A percentile compares a stretch with the other conserved stretches of the same genome.
Evolutionary conservation across 1,139 yeast genomes (phyloP).

Genomic region (Hemisphaericaspora lyxosophila): DNA sequence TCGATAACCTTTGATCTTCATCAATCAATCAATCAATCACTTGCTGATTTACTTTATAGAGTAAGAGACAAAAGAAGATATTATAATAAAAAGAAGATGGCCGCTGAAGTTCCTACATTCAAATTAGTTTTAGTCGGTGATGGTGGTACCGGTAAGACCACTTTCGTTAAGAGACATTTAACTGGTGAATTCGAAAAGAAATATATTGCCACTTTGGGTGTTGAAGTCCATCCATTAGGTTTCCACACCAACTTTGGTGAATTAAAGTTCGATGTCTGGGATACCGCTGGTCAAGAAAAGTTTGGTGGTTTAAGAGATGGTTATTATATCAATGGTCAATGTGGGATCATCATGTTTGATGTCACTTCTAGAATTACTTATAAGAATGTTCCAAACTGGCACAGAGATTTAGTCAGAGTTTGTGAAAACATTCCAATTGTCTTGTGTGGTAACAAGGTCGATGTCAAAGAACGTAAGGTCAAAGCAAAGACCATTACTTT

Average conservation of each 20-base stretch:
- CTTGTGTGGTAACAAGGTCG: constrained; percentile 99
- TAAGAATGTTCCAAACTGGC: constrained; percentile 99
- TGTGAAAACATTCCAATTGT: constrained; percentile 99
- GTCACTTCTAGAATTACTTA: constrained; percentile 99
- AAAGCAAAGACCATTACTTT: constrained; percentile 99
- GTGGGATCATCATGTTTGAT: constrained; percentile 99
- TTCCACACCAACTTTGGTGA: constrained; percentile 99
- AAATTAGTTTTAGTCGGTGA: constrained; percentile 99
- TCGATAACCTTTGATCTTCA: neutral
- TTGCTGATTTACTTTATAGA: constrained; percentile 1
- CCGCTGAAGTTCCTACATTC: constrained; percentile 92
- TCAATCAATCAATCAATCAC: constrained; percentile 15
- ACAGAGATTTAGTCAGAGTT: constrained; percentile 97
- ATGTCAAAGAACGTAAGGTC: constrained; percentile 99
- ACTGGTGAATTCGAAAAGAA: constrained; percentile 99
- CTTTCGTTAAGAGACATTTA: constrained; percentile 98
- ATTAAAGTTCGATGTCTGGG: constrained; percentile 99
- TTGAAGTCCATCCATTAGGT: constrained; percentile 97
- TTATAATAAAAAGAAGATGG: constrained; percentile 39
- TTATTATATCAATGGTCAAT: constrained; percentile 98
- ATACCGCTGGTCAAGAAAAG: constrained; percentile 99
- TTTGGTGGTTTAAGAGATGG: constrained; percentile 99
- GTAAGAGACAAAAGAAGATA: neutral
- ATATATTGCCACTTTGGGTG: constrained; percentile 99
- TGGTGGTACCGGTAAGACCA: constrained; percentile 99